These are phyloP conservation scores for Hippophae tibetana DNA, from an alignment of 306 rosid species.

Conservation along the genomic window DNA sequence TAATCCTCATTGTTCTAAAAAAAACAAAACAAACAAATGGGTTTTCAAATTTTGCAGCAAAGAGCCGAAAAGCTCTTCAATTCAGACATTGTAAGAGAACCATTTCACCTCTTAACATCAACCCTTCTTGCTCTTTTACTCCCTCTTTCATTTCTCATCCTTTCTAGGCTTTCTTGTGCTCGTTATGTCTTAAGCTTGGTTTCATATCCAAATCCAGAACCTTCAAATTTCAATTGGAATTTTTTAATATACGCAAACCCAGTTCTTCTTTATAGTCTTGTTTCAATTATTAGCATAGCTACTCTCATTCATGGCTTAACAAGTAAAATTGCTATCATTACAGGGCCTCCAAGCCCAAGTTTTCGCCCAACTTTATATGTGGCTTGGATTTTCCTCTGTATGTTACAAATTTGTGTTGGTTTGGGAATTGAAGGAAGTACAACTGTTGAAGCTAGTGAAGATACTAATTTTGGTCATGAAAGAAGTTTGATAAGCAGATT, in stretches of 20 bases:
- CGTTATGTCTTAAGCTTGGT: slow-evolving; percentile 26
- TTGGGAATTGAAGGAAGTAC: slow-evolving; percentile 51
- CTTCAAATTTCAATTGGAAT: slow-evolving; percentile 13
- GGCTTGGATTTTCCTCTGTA: slow-evolving; percentile 59
- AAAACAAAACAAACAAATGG: slow-evolving; percentile 21
- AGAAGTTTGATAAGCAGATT: slow-evolving; percentile 34
- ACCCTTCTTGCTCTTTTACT: slow-evolving; percentile 55
- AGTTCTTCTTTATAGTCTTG: slow-evolving; percentile 32
- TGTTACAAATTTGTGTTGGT: slow-evolving; percentile 59
- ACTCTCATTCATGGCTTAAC: slow-evolving; percentile 42
- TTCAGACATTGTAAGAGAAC: slow-evolving; percentile 20
- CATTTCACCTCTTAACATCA: slow-evolving; percentile 46
- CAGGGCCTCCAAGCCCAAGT: slow-evolving; percentile 7
- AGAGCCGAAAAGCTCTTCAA: slow-evolving; percentile 22
- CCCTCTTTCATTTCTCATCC: slow-evolving; percentile 70
- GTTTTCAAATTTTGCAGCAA: slow-evolving; percentile 13
- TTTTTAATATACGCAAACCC: slow-evolving; percentile 29
- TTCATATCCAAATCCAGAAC: background rate
- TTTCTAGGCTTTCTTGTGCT: slow-evolving; percentile 36
- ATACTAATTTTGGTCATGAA: slow-evolving; percentile 14
- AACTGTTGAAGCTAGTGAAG: slow-evolving; percentile 19
- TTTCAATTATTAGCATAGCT: slow-evolving; percentile 32
- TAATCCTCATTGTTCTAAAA: background rate
- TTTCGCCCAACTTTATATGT: slow-evolving; percentile 28
- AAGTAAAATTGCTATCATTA: slow-evolving; percentile 20